Base-by-base conservation (phyloP, 352 stramenopile species). In the Globisporangium yorkense region DNA sequence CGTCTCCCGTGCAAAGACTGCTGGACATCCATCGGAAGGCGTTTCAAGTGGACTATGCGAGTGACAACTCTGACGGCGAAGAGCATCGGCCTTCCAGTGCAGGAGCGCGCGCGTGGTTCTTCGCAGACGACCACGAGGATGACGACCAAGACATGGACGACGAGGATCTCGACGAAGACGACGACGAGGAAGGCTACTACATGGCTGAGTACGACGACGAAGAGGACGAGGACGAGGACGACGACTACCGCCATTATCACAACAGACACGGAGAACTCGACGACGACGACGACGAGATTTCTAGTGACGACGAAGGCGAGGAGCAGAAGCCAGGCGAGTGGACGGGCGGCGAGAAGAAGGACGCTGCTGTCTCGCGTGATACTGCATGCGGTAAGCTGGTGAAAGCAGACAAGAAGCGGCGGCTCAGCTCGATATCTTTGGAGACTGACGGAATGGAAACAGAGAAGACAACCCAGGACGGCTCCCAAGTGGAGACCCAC, bases 161-260 rank as follows among this genome's bases (percentile, higher is more conserved):
- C 40, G 73, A 86, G n/a, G 74, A 80, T 15, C 59, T 74, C 15
- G 62, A 74, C 4, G 78, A 84, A 44, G 70, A 71, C 13, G 61
- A 75, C 9, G 74, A 86, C 6, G 78, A 84, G 50, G 68, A 72
- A 15, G 58, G 53, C 5, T 76, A 76, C 27, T 85, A 79, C 31
- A 70, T 84, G 54, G 64, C 83, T 43, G 73, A 81, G 57, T 74
- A 87, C 43, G 71, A 89, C n/a, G 75, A 80, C 16, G 75, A 78
- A 13, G 72, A 83, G 3, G 62, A 70, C 7, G 71, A 83, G 7
- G 66, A 71, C 6, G 51, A 20, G 6, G 45, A 55, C 20, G 58
- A 53, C 54, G 59, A 68, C 29, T 66, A 74, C 0, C 56, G 37
- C 5, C 56, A 73, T 7, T 70, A 79, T 12, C 58, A 71, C 9